Evolutionary conservation across 192 early-diverging fungal species (phyloP), one percentile per base, ranked within the genome.

Genomic region (Allomyces macrogynus): DNA sequence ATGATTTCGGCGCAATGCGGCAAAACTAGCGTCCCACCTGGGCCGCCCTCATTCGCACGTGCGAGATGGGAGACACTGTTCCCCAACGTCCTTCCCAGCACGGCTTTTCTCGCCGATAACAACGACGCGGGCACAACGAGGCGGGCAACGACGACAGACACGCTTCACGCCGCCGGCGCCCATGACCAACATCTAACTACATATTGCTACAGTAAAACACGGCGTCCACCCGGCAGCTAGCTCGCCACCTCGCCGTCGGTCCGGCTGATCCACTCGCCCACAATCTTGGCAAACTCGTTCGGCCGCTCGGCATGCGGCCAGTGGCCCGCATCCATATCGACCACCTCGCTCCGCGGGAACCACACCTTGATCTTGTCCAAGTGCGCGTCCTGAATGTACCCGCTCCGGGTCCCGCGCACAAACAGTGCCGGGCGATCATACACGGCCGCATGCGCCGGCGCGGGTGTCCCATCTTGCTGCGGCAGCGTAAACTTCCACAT

Each of bases 271-370:
- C 86, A 86, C 9, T 72, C 73, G 0, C 70, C 75, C 0, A 88
- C 80, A 1, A 81, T 49, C 7, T 73, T 66, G 62, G 81, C 66
- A 66, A 88, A 88, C 66, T 85, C 84, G 5, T 75, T 71, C 23
- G 86, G 85, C 68, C 77, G 85, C 70, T 88, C 83, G 0, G 85
- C 78, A 71, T 88, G 86, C n/a, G 85, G 79, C 94, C 94, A 97
- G 70, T 97, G 94, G 0, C 92, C 92, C 22, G 91, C 81, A 61
- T 95, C 83, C 23, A 97, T 68, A 63, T 75, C 73, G 11, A 70
- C 71, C 24, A 95, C 66, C 64, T 77, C 66, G 4, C 81, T 70
- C 23, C 86, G 70, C 1, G 95, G 90, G 68, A 97, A 97, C 60
- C 81, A 78, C 12, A 65, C 49, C 60, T 72, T 63, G 65, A 97